Base-by-base conservation (phyloP, 1,284 basidiomycete genomes). In the Naganishia albida region DNA sequence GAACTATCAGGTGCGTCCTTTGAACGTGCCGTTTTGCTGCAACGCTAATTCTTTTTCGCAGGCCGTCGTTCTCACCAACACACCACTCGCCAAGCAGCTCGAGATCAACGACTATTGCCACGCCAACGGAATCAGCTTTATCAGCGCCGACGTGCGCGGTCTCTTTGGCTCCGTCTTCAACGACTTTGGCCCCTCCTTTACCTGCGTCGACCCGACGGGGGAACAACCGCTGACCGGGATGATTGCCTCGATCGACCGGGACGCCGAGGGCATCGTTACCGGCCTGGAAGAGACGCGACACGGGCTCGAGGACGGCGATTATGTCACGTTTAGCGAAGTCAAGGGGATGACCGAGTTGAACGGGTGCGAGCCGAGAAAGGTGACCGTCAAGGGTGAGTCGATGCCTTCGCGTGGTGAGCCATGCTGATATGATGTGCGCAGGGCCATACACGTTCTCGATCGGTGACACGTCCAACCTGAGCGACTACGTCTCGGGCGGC, bases 271-370 rank as follows among this genome's bases (percentile, higher is more conserved):
- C 23, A 80, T 99, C 18, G 96, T 99, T 6, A 97, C 96, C 12
- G 97, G 94, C 75, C 82, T 98, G 66, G 96, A 99, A 73, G 96
- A 99, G 81, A 91, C 95, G 6, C 86, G 96, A 66, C 96, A 99
- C 77, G 96, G 96, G 34, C 85, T 99, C 18, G 92, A 98, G 80
- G 96, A 99, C 77, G 96, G 96, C 26, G 93, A 99, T 78, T 98
- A 89, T 73, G 95, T 99, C 25, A 94, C 94, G 3, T 99, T 99
- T 81, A 85, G 87, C n/a, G 96, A 99, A 81, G 86, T 99, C 50
- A 89, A 96, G 80, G 96, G 96, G 34, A 96, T 97, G 92, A 84
- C 86, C 30, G 89, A 90, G 72, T 81, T 99, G 54, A 97, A 98
- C 73, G 89, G 85, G 20, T 90, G 90, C 73, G 89, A 94, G 76